Conservation (phyloP, 1,139 yeast species). For the Taphrina flavorubra region DNA sequence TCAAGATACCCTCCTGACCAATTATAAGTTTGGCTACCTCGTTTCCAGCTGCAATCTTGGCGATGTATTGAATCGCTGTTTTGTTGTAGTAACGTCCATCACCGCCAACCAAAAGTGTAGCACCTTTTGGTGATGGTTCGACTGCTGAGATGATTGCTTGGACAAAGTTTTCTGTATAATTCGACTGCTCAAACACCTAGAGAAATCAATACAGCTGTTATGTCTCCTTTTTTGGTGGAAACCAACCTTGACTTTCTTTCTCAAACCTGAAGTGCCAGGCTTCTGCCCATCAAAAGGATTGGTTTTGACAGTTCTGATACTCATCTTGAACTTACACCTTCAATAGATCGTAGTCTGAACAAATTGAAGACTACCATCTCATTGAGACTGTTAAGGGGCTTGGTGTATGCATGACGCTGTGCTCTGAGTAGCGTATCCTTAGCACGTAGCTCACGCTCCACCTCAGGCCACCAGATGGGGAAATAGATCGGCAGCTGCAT, state of each 20-base stretch:
- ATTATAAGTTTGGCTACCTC: constrained; percentile 77
- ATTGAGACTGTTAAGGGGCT: too few relatives aligned
- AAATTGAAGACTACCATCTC: too few relatives aligned
- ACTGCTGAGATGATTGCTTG: constrained; percentile 84
- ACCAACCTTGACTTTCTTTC: constrained; percentile 72
- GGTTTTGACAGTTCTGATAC: constrained; percentile 57
- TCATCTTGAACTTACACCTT: constrained; percentile 3
- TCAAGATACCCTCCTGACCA: constrained; percentile 85
- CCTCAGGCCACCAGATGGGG: too few relatives aligned
- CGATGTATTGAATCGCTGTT: constrained; percentile 78
- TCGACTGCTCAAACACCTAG: constrained; percentile 71
- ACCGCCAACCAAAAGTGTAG: constrained; percentile 91
- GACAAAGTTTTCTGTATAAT: constrained; percentile 91
- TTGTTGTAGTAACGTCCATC: constrained; percentile 94
- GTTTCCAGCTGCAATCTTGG: constrained; percentile 85
- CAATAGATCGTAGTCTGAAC: too few relatives aligned
- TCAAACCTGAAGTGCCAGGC: constrained; percentile 96
- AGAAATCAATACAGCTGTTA: not conserved
- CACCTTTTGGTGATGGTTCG: constrained; percentile 80
- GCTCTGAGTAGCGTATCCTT: too few relatives aligned
- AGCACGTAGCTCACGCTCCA: too few relatives aligned
- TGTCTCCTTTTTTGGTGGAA: not conserved
- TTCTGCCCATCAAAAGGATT: constrained; percentile 86
- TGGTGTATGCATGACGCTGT: too few relatives aligned
- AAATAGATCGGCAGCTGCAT: too few relatives aligned